Evolutionary conservation across 257 asterid genomes (phyloP).

Genomic region (Nemophila menziesii): DNA sequence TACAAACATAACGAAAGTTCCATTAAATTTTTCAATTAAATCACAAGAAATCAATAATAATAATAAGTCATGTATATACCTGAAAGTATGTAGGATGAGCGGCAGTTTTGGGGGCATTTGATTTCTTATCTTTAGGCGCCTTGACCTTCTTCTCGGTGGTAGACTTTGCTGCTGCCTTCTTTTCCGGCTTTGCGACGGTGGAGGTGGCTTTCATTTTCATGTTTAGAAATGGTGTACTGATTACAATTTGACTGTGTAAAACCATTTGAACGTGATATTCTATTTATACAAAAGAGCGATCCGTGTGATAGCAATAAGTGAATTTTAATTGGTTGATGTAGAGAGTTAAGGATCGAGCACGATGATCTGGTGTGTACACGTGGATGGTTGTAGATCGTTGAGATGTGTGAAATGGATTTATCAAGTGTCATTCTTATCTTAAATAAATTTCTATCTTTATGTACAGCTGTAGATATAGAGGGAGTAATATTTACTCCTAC

Average conservation of each 20-base stretch:
- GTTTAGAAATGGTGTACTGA: not conserved
- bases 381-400: conserved; percentile 15
- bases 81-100: conserved; percentile 63
- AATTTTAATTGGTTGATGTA: conserved; percentile 27
- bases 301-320: conserved; percentile 2
- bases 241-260: too few species aligned
- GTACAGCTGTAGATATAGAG: too few species aligned
- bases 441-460: too few species aligned
- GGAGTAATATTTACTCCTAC: too few species aligned
- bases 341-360: not conserved
- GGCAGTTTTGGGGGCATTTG: conserved; percentile 34
- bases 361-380: conserved; percentile 20
- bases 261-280: too few species aligned
- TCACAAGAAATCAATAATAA: not conserved
- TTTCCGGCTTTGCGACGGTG: too few species aligned
- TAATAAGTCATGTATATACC: conserved; percentile 18
- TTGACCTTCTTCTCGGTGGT: conserved; percentile 37
- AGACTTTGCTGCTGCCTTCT: conserved; percentile 20
- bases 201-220: conserved; percentile 13
- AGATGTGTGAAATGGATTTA: conserved; percentile 19
- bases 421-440: too few species aligned
- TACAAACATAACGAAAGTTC: conserved; percentile 5
- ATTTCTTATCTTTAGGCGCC: conserved; percentile 37
- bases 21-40: not conserved
- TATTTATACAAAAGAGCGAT: conserved; percentile 16